These are phyloP conservation scores for Naganishia antarctica DNA, from an alignment of 768 basidiomycete genomes.

Conservation along the genomic window DNA sequence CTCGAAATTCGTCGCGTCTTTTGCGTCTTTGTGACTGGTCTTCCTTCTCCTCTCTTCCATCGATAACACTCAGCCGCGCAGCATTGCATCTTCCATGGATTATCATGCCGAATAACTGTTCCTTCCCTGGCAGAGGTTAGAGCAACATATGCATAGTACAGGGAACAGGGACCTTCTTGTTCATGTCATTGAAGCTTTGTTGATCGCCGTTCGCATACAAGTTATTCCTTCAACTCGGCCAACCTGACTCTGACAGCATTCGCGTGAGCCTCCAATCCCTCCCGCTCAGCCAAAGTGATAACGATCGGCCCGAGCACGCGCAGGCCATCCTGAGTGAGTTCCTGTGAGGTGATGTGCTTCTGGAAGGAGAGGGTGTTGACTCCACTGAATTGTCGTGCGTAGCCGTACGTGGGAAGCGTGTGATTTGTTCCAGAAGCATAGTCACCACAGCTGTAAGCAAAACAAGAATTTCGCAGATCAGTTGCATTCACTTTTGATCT, in stretches of 20 bases:
- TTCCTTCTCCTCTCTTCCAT: too few relatives aligned
- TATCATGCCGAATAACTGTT: too few relatives aligned
- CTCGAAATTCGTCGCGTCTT: too few relatives aligned
- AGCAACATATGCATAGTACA: too few relatives aligned
- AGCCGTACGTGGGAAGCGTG: slow-evolving; percentile 81
- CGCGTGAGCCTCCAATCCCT: slow-evolving; percentile 89
- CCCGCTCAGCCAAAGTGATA: slow-evolving; percentile 83
- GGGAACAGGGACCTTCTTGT: neutral
- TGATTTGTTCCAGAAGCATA: slow-evolving; percentile 99
- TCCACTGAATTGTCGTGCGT: slow-evolving; percentile 95
- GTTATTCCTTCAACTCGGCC: slow-evolving; percentile 30
- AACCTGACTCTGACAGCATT: slow-evolving; percentile 89
- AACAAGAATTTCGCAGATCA: too few relatives aligned
- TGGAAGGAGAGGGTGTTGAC: slow-evolving; percentile 97
- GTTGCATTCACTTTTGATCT: too few relatives aligned
- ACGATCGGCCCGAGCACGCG: slow-evolving; percentile 77
- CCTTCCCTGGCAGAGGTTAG: too few relatives aligned
- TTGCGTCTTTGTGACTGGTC: too few relatives aligned
- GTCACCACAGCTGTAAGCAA: slow-evolving; percentile 73
- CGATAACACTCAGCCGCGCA: too few relatives aligned
- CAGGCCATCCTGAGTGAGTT: slow-evolving; percentile 75
- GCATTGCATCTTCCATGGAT: too few relatives aligned
- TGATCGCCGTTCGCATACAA: too few relatives aligned
- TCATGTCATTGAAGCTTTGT: too few relatives aligned
- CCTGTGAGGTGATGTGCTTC: slow-evolving; percentile 96